These are phyloP conservation scores for Oryza brachyantha DNA, from an alignment of 176 grass and related monocot species.

Conservation along the genomic window DNA sequence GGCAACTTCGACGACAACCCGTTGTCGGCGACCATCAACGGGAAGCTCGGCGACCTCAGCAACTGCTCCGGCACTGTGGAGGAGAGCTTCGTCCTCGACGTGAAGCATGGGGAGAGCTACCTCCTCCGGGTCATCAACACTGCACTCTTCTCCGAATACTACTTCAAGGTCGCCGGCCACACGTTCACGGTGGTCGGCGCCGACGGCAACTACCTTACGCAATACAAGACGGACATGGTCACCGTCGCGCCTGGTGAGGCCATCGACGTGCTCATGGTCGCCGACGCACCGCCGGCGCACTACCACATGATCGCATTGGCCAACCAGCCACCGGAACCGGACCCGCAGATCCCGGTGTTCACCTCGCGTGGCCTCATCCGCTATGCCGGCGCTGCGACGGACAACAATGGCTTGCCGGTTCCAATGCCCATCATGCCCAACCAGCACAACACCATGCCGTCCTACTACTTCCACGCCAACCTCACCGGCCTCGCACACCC, in stretches of 20 bases:
- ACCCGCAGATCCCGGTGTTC: conserved; percentile 16
- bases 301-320: conserved; percentile 29
- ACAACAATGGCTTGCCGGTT: conserved; percentile 26
- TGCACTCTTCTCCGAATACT: conserved; percentile 44
- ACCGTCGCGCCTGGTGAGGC: conserved; percentile 47
- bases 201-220: conserved; percentile 51
- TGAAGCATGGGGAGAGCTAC: conserved; percentile 43
- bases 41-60: conserved; percentile 39
- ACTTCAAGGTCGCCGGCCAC: conserved; percentile 45
- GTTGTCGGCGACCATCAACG: conserved; percentile 42
- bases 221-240: conserved; percentile 35
- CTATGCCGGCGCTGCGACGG: background rate
- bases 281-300: conserved; percentile 12
- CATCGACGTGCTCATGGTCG: conserved; percentile 41
- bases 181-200: conserved; percentile 47
- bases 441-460: conserved; percentile 37
- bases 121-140: conserved; percentile 47
- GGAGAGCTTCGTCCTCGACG: conserved; percentile 39
- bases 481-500: background rate
- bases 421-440: conserved; percentile 7
- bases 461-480: conserved; percentile 28
- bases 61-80: conserved; percentile 36
- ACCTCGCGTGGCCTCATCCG: conserved; percentile 20
- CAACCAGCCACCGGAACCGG: conserved; percentile 19
- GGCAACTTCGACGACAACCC: conserved; percentile 40